Conservation (phyloP, 2,329 filamentous ascomycete genomes). For the Beauveria sp. region DNA sequence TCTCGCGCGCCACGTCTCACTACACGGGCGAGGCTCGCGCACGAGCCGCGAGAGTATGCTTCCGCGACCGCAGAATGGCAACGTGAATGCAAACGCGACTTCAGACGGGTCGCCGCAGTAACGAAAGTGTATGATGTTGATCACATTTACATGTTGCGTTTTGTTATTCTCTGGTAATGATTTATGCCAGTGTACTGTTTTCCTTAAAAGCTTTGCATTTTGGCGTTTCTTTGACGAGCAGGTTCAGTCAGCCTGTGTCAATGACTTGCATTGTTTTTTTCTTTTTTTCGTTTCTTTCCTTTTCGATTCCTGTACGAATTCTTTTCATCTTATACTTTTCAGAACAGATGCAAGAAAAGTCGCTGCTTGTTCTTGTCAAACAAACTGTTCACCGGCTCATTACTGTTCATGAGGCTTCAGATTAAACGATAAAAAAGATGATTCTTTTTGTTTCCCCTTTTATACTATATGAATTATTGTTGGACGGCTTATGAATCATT, state of each 20-base stretch:
- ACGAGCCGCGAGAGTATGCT: conserved; percentile 43
- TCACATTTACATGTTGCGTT: not conserved
- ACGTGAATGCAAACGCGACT: not conserved
- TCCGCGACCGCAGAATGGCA: conserved; percentile 31
- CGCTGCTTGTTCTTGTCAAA: not conserved
- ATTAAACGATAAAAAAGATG: conserved; percentile 6
- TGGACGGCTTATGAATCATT: not conserved
- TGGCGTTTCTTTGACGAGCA: conserved; percentile 2
- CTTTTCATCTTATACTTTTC: conserved; percentile 1
- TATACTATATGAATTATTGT: not conserved
- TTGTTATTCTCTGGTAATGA: not conserved
- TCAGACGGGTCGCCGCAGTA: not conserved
- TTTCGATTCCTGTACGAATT: conserved; percentile 3
- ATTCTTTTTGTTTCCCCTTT: not conserved
- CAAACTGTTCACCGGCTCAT: not conserved
- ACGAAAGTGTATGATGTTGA: not conserved
- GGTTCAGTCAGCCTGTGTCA: not conserved
- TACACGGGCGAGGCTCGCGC: conserved; percentile 24
- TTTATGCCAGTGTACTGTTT: not conserved
- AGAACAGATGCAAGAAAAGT: not conserved
- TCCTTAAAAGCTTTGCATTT: not conserved
- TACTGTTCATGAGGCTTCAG: not conserved
- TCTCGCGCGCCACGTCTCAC: conserved; percentile 25
- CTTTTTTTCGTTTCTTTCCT: not conserved
- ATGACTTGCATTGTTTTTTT: not conserved